These are phyloP conservation scores for Penicillium vulpinum DNA, from an alignment of 2,329 filamentous ascomycete species.

Conservation along the genomic window DNA sequence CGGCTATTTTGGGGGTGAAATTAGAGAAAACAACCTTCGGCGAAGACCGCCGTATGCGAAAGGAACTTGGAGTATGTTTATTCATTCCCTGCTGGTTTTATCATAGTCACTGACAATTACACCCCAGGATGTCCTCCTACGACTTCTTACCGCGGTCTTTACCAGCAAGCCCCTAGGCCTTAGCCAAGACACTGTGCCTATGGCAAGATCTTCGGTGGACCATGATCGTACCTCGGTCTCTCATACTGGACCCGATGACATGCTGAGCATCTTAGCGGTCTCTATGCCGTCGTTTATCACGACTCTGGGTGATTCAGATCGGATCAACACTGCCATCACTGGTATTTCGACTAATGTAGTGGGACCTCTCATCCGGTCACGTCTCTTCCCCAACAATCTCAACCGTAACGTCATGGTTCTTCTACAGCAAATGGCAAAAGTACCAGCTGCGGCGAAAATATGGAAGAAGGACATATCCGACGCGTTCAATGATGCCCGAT, in stretches of 20 bases:
- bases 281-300: constrained; percentile 79
- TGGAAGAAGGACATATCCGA: constrained; percentile 94
- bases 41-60: constrained; percentile 87
- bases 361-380: constrained; percentile 77
- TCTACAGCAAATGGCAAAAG: constrained; percentile 72
- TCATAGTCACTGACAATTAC: constrained; percentile 21
- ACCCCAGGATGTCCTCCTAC: constrained; percentile 76
- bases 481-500: constrained; percentile 84
- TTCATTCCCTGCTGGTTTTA: background rate
- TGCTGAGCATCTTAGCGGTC: constrained; percentile 74
- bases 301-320: constrained; percentile 81
- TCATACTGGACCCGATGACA: constrained; percentile 64
- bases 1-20: constrained; percentile 86
- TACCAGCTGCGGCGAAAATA: constrained; percentile 77
- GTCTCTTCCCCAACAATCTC: constrained; percentile 82
- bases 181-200: constrained; percentile 55
- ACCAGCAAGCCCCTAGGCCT: constrained; percentile 81
- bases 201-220: constrained; percentile 43
- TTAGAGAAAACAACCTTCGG: constrained; percentile 98
- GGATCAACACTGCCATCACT: constrained; percentile 73
- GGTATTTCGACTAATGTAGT: constrained; percentile 83
- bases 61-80: constrained; percentile 75
- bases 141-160: constrained; percentile 88
- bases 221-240: constrained; percentile 41
- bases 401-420: constrained; percentile 69